Conservation (phyloP, 2,329 filamentous ascomycete species). For the Apiospora marii region DNA sequence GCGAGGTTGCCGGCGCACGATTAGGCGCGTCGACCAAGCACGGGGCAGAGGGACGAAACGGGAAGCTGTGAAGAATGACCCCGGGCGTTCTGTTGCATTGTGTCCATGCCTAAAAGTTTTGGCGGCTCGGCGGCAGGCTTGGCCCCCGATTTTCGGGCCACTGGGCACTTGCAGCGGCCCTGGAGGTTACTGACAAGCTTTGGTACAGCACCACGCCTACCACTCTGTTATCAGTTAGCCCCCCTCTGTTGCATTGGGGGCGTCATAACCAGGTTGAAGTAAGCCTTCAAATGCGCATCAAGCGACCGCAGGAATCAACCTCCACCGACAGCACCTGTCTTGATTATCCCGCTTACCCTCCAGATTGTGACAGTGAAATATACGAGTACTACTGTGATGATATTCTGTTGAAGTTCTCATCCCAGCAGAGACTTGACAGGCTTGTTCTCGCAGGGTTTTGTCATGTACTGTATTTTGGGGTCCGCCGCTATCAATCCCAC, state of each 20-base stretch:
- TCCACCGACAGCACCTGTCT: neutral
- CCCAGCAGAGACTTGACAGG: too few species aligned
- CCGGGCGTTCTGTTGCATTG: neutral
- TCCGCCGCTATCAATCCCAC: too few species aligned
- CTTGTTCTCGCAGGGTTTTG: too few species aligned
- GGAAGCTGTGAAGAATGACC: conserved; percentile 11
- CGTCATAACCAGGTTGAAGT: neutral
- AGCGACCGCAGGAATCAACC: too few species aligned
- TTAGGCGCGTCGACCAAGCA: neutral
- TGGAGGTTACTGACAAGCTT: neutral
- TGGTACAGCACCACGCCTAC: neutral
- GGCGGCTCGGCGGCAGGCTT: conserved; percentile 5
- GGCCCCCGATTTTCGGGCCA: neutral
- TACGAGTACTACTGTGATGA: too few species aligned
- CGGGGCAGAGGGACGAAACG: neutral
- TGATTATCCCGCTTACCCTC: too few species aligned
- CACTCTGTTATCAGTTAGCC: neutral
- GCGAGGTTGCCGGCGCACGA: neutral
- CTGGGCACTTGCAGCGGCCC: neutral
- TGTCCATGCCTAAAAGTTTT: neutral
- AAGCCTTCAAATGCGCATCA: neutral
- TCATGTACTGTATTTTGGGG: too few species aligned
- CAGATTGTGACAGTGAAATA: too few species aligned
- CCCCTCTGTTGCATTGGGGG: neutral
- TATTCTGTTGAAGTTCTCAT: too few species aligned